A percentile compares a stretch with the other conserved stretches of the same genome.
These are phyloP conservation scores for Amaranthus cruentus DNA, from an alignment of 148 eudicot species.

Conservation along the genomic window DNA sequence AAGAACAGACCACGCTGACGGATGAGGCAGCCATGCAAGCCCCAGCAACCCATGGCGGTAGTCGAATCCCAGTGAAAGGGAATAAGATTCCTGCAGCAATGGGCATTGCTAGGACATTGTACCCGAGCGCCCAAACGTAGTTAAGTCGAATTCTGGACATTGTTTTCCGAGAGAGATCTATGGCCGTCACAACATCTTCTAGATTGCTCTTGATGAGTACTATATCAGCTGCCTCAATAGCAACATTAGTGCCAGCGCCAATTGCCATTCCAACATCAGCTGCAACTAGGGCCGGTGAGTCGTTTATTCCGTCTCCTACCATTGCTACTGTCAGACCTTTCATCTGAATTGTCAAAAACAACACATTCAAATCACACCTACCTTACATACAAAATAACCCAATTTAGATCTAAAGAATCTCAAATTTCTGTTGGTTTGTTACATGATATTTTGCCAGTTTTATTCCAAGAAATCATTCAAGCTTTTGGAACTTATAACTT, in stretches of 20 bases:
- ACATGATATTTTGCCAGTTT: too few relatives aligned
- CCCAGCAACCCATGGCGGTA: slow-evolving; percentile 98
- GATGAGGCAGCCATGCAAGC: slow-evolving; percentile 99
- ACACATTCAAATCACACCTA: too few relatives aligned
- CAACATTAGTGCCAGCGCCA: slow-evolving; percentile 94
- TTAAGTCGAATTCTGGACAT: slow-evolving; percentile 74
- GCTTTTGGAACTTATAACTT: too few relatives aligned
- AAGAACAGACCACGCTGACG: slow-evolving; percentile 89
- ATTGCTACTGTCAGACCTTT: slow-evolving; percentile 74
- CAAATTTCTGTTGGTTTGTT: too few relatives aligned
- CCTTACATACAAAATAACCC: too few relatives aligned
- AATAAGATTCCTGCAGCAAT: slow-evolving; percentile 80
- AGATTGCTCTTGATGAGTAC: slow-evolving; percentile 84
- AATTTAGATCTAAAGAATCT: too few relatives aligned
- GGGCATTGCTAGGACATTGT: slow-evolving; percentile 88
- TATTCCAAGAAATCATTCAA: too few relatives aligned
- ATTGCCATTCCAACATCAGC: slow-evolving; percentile 98
- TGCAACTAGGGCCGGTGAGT: slow-evolving; percentile 90
- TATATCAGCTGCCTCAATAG: slow-evolving; percentile 94
- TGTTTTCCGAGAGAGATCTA: slow-evolving; percentile 81
- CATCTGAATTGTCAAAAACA: slow-evolving; percentile 42
- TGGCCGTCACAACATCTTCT: slow-evolving; percentile 91
- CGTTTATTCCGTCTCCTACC: slow-evolving; percentile 99
- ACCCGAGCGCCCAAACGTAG: slow-evolving; percentile 96
- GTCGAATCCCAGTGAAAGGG: slow-evolving; percentile 79